Evolutionary conservation across 2,329 filamentous ascomycete species (phyloP).

Genomic region (Davidsoniella eucalypti): DNA sequence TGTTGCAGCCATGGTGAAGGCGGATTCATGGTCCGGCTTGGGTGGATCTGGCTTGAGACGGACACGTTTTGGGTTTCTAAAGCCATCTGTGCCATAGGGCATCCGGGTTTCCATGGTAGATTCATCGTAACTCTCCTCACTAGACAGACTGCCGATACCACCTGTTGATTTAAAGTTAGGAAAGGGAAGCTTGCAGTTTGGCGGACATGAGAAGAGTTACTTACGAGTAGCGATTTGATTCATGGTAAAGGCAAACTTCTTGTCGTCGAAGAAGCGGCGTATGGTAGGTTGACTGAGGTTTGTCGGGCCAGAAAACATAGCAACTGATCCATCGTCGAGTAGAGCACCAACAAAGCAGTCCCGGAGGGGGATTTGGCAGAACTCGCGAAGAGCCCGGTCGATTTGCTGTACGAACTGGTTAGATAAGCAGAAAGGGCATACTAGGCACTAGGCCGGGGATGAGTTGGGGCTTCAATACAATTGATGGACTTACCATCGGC

Average conservation of each 20-base stretch:
- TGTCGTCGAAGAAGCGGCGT: conserved; percentile 29
- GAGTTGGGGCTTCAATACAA: no score
- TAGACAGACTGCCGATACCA: neutral
- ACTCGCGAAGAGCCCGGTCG: conserved; percentile 32
- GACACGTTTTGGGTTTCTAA: no score
- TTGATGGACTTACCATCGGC: no score
- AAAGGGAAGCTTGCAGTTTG: no score
- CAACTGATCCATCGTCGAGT: conserved; percentile 29
- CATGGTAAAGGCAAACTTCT: conserved; percentile 21
- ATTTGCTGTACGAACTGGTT: conserved; percentile 26
- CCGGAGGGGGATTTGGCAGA: conserved; percentile 34
- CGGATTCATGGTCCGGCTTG: no score
- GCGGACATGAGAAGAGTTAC: neutral
- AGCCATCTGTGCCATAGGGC: no score
- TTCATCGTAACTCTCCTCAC: neutral
- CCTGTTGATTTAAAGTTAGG: neutral
- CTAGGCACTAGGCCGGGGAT: no score
- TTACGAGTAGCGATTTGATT: conserved; percentile 2
- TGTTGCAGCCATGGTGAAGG: neutral
- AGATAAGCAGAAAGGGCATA: neutral
- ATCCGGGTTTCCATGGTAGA: neutral
- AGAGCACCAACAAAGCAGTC: conserved; percentile 37
- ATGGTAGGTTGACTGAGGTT: conserved; percentile 24
- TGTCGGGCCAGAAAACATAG: conserved; percentile 30
- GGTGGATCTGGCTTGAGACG: no score